Evolutionary conservation across 345 rosid species (phyloP), one percentile per base, ranked within the genome.

Genomic region (Sisymbrium irio): DNA sequence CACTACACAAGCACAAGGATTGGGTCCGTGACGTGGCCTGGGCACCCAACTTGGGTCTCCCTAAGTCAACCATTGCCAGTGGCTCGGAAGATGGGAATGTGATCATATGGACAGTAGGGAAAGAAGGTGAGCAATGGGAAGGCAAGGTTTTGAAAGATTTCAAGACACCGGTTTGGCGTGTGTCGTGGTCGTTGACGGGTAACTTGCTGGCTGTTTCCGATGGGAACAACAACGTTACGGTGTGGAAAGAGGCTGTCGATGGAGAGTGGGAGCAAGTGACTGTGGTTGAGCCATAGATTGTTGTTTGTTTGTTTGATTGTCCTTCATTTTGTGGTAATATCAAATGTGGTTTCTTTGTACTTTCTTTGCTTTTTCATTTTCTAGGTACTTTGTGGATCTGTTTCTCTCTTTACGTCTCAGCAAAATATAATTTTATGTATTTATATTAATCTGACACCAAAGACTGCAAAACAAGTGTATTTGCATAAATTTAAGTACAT

Each of bases 1-100:
- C 90, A 30, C 85, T 85, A 27, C 82, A 80, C 65, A 87, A 73
- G 82, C 91, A 87, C 73, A 80, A 78, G 7, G 88, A 87, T 30
- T 83, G 91, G 91, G 88, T 87, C 2, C 77, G 87, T n/a, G 91
- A 85, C 39, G 91, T 87, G 65, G 88, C 88, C 0, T 87, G 91
- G 91, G 91, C 91, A 55, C 91, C 91, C 2, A 87, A 83, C 79
- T 73, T 87, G 77, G 91, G 91, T 44, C 86, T 86, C 20, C 85
- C 84, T 1, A 87, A 87, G 62, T 85, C 88, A 35, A 87, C 88
- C 36, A 82, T 87, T 56, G 91, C 88, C 0, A 87, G 91, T 40
- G 85, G 83, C 6, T 87, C 91, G 19, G 85, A 87, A 66, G 91
- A 87, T 66, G 91, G 91, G 47, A 85, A 76, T 1, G 91, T 85